phyloP scores from a whole-genome alignment of 257 asterid genomes.

The Solanum medicagineum region DNA sequence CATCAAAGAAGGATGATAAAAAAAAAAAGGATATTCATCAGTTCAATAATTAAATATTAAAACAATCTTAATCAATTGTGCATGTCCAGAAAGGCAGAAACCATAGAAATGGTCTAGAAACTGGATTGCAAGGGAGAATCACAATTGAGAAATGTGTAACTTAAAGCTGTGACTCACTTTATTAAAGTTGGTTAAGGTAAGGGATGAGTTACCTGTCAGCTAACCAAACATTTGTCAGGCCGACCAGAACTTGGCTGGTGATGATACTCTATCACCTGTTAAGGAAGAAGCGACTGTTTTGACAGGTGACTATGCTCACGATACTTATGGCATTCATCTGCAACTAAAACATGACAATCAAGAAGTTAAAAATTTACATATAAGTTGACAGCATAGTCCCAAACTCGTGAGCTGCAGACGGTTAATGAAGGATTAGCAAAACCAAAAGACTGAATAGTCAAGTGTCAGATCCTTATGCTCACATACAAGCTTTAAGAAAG shows the following conservation, averaged over 20 bases:
- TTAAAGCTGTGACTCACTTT: neutral
- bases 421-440: neutral
- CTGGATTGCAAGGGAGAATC: neutral
- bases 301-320: neutral
- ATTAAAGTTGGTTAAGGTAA: neutral
- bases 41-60: neutral
- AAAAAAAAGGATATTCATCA: neutral
- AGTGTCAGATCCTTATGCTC: neutral
- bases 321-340: neutral
- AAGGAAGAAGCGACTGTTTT: neutral
- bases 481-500: neutral
- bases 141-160: neutral
- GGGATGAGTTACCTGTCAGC: neutral
- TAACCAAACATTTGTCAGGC: neutral
- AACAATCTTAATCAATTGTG: neutral
- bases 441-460: neutral
- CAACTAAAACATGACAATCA: neutral
- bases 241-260: neutral
- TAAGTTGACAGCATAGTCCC: neutral
- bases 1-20: neutral
- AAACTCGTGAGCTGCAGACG: neutral
- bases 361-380: neutral
- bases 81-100: neutral
- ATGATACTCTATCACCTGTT: neutral
- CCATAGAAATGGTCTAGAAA: neutral